These are phyloP conservation scores for Fusarium beomiforme DNA, from an alignment of 2,329 filamentous ascomycete genomes.

Conservation along the genomic window DNA sequence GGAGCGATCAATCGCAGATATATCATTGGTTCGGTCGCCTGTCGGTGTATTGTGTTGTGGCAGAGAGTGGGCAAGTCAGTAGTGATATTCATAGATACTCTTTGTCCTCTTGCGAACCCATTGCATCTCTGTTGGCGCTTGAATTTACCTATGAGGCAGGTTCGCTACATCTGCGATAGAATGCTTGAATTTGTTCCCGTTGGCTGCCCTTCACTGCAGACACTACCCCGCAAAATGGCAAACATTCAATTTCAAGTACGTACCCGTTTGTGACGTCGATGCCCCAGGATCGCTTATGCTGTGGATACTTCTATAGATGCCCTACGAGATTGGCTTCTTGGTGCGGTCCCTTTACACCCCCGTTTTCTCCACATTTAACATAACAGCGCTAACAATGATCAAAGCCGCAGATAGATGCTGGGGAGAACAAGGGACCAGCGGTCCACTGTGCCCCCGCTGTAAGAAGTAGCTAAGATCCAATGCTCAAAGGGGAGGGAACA, in stretches of 20 bases:
- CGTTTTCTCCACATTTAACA: constrained; percentile 27
- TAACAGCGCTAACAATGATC: constrained; percentile 13
- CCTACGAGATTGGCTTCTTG: constrained; percentile 31
- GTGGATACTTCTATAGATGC: constrained; percentile 13
- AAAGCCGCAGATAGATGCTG: constrained; percentile 18
- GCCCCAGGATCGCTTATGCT: constrained; percentile 11
- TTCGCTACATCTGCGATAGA: constrained; percentile 11
- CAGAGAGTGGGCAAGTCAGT: not conserved
- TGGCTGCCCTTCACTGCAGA: not conserved
- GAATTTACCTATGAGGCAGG: constrained; percentile 22
- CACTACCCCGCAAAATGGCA: constrained; percentile 37
- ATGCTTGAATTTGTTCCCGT: constrained; percentile 11
- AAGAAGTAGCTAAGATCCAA: not conserved
- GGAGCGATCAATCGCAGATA: constrained; percentile 9
- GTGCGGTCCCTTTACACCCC: constrained; percentile 26
- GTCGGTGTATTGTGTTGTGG: not conserved
- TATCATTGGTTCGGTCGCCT: not conserved
- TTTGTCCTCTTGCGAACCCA: not conserved
- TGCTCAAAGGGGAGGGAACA: not conserved
- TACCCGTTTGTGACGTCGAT: constrained; percentile 36
- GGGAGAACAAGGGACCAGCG: constrained; percentile 14
- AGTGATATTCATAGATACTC: not conserved
- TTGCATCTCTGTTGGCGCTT: constrained; percentile 3
- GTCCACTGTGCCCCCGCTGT: constrained; percentile 11
- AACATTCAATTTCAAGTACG: not conserved